These are phyloP conservation scores for Phialocephala subalpina DNA, from an alignment of 2,329 filamentous ascomycete species.

Conservation along the genomic window DNA sequence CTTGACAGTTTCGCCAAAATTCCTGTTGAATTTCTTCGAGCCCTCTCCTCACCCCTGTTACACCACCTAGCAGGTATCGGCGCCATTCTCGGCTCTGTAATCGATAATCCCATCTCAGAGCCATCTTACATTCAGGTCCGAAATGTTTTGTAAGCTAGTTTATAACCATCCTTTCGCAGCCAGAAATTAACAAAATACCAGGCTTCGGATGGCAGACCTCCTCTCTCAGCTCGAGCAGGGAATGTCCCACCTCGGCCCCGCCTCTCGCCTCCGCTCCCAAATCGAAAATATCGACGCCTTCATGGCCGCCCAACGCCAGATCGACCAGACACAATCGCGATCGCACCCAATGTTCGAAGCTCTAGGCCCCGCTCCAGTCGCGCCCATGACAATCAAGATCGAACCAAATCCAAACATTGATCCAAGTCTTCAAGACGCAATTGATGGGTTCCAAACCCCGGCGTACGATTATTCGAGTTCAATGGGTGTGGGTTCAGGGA, in stretches of 20 bases:
- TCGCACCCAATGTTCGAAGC: not conserved
- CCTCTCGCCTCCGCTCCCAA: slow-evolving; percentile 49
- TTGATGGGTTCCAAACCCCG: not conserved
- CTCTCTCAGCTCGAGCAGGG: slow-evolving; percentile 52
- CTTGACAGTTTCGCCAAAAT: slow-evolving; percentile 52
- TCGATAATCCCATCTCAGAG: slow-evolving; percentile 43
- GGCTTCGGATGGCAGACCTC: slow-evolving; percentile 53
- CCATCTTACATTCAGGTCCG: slow-evolving; percentile 44
- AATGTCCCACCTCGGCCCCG: slow-evolving; percentile 48
- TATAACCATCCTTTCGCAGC: not conserved
- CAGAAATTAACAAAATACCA: not conserved
- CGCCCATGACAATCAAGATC: not conserved
- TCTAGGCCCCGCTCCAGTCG: not conserved
- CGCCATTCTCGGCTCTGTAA: slow-evolving; percentile 55
- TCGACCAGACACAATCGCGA: not conserved
- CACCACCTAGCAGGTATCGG: slow-evolving; percentile 58
- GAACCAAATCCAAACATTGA: slow-evolving; percentile 12
- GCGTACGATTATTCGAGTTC: not conserved
- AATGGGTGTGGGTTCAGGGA: not conserved
- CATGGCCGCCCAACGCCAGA: slow-evolving; percentile 25
- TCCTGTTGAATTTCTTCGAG: slow-evolving; percentile 53
- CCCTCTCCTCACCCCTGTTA: slow-evolving; percentile 56
- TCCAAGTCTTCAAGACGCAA: slow-evolving; percentile 9
- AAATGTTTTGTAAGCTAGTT: slow-evolving; percentile 45
- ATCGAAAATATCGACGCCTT: slow-evolving; percentile 52